Percentiles rank a stretch among this genome's conserved stretches.
These are phyloP conservation scores for Pythium brassicae DNA, from an alignment of 352 stramenopile species.

Conservation along the genomic window DNA sequence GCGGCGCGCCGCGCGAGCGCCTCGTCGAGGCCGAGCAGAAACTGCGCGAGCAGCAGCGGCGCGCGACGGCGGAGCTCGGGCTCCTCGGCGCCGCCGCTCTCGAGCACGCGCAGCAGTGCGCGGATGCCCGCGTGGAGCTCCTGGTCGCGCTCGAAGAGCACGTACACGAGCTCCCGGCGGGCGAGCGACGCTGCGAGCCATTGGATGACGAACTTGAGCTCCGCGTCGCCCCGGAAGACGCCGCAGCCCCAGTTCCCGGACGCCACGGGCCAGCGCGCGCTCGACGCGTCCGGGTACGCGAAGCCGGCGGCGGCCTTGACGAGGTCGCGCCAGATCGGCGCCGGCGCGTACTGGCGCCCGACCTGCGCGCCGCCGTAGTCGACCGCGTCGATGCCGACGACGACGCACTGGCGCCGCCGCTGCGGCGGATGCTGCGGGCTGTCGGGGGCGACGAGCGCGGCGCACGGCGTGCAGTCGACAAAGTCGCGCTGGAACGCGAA, in stretches of 20 bases:
- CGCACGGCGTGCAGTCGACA: slow-evolving; percentile 26
- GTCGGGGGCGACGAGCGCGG: slow-evolving; percentile 8
- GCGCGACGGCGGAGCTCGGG: slow-evolving; percentile 2
- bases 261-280: slow-evolving; percentile 43
- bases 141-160: slow-evolving; percentile 45
- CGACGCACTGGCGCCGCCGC: slow-evolving; percentile 42
- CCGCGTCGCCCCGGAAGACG: slow-evolving; percentile 64
- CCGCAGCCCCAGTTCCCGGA: slow-evolving; percentile 84
- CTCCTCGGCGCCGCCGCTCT: slow-evolving; percentile 1
- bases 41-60: slow-evolving; percentile 7
- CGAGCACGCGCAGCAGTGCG: slow-evolving; percentile 9
- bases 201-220: slow-evolving; percentile 82
- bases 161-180: slow-evolving; percentile 47
- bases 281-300: slow-evolving; percentile 24
- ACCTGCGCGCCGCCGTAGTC: slow-evolving; percentile 41
- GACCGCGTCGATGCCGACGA: slow-evolving; percentile 71
- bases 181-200: slow-evolving; percentile 68
- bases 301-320: slow-evolving; percentile 71
- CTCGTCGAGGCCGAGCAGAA: slow-evolving; percentile 7
- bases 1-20: neutral
- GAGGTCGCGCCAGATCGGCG: slow-evolving; percentile 57
- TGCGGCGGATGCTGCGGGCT: slow-evolving; percentile 3
- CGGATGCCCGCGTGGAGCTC: slow-evolving; percentile 41
- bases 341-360: slow-evolving; percentile 39
- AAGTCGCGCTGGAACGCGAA: slow-evolving; percentile 47